Evolutionary conservation across 768 basidiomycete species (phyloP).

Genomic region (Gelatoporia subvermispora): DNA sequence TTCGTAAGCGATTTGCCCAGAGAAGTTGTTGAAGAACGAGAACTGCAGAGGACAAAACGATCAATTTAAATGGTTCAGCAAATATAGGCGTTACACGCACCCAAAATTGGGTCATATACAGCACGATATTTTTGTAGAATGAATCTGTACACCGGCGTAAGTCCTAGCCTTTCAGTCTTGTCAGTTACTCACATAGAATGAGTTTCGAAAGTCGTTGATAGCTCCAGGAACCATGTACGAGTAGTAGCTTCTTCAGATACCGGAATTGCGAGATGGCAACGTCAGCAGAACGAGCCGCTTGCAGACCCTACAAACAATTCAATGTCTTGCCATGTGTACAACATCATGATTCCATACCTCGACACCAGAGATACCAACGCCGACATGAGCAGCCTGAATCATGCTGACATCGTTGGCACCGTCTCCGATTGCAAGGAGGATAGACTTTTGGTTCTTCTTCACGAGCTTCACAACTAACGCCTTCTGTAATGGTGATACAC

Average conservation of each 20-base stretch:
- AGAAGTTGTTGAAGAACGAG: slow-evolving; percentile 99
- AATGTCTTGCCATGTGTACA: neutral
- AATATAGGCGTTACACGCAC: slow-evolving; percentile 36
- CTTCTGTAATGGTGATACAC: slow-evolving; percentile 96
- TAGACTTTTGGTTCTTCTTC: slow-evolving; percentile 91
- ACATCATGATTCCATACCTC: slow-evolving; percentile 50
- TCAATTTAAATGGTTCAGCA: neutral
- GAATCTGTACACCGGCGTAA: slow-evolving; percentile 53
- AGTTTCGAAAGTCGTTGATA: slow-evolving; percentile 93
- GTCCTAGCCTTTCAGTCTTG: slow-evolving; percentile 7
- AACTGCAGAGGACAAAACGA: slow-evolving; percentile 46
- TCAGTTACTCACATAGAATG: slow-evolving; percentile 78
- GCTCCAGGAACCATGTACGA: slow-evolving; percentile 99
- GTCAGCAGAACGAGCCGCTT: slow-evolving; percentile 97
- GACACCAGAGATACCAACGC: slow-evolving; percentile 95
- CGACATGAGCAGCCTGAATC: slow-evolving; percentile 98
- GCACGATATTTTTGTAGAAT: slow-evolving; percentile 97
- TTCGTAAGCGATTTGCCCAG: slow-evolving; percentile 96
- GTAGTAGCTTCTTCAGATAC: slow-evolving; percentile 86
- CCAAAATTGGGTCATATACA: slow-evolving; percentile 99
- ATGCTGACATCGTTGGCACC: slow-evolving; percentile 99
- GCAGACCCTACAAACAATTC: slow-evolving; percentile 62
- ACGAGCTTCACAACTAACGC: slow-evolving; percentile 98
- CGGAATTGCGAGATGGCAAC: slow-evolving; percentile 98
- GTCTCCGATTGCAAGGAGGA: slow-evolving; percentile 95